Percentiles rank a stretch among this genome's conserved stretches.
Conservation (phyloP, 345 rosid species). For the Brassica cretica region DNA sequence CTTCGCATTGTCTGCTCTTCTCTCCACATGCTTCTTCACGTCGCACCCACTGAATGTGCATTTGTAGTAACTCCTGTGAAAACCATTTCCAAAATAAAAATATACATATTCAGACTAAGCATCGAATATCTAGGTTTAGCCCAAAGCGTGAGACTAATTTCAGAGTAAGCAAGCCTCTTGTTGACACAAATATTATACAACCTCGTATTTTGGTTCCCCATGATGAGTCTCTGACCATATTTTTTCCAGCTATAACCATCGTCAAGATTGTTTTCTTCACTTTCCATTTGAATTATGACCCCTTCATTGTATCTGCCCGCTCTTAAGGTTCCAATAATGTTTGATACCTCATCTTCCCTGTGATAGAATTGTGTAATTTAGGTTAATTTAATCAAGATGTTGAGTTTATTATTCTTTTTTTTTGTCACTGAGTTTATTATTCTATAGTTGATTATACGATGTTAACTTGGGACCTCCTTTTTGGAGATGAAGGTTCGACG, state of each 20-base stretch:
- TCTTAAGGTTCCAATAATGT: constrained; percentile 26
- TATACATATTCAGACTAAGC: neutral
- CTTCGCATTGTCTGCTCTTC: constrained; percentile 23
- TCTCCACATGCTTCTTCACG: constrained; percentile 37
- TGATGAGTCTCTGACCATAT: constrained; percentile 35
- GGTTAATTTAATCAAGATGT: no score
- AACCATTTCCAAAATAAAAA: neutral
- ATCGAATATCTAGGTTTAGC: neutral
- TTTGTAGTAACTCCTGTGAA: constrained; percentile 32
- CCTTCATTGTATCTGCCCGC: neutral
- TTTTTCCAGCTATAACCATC: constrained; percentile 39
- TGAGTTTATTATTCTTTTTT: no score
- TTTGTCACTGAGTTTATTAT: neutral
- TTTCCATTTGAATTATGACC: constrained; percentile 21
- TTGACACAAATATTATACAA: neutral
- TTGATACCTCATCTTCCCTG: constrained; percentile 4
- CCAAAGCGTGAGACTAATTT: neutral
- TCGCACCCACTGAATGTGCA: constrained; percentile 17
- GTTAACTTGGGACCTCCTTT: constrained; percentile 18
- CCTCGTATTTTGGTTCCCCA: constrained; percentile 33
- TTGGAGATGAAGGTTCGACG: neutral
- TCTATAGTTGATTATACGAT: neutral
- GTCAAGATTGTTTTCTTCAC: constrained; percentile 15
- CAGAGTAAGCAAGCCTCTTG: neutral
- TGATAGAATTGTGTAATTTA: neutral